A percentile compares a stretch with the other conserved stretches of the same genome.
Conservation (phyloP, 257 asterid species). For the Jaltomata sinuosa region DNA sequence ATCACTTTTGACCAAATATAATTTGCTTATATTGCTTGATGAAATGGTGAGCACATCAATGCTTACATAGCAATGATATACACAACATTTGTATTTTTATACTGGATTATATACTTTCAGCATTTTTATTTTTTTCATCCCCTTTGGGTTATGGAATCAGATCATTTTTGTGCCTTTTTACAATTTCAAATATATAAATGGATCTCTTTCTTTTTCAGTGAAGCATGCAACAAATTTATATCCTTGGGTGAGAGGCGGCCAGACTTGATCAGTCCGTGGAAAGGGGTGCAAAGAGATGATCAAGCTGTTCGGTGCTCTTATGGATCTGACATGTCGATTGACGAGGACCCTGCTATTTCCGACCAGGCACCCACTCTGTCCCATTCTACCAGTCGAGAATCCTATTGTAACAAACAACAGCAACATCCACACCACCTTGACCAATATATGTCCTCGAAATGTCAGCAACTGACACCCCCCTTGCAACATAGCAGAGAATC, state of each 20-base stretch:
- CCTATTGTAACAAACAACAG: not conserved
- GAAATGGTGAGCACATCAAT: not conserved
- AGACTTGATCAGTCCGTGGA: constrained; percentile 49
- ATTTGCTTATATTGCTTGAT: not conserved
- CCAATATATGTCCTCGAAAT: not conserved
- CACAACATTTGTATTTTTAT: not conserved
- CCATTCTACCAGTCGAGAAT: constrained; percentile 8
- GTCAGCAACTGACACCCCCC: constrained; percentile 1
- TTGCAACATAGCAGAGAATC: constrained; percentile 16
- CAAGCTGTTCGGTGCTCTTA: constrained; percentile 48
- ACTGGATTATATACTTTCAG: not conserved
- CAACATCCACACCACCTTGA: not conserved
- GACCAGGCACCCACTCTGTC: constrained; percentile 3
- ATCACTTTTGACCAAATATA: not conserved
- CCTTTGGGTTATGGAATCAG: not conserved
- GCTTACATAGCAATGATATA: not conserved
- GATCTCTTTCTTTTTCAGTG: constrained; percentile 27
- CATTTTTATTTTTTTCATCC: not conserved
- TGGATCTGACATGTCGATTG: constrained; percentile 42
- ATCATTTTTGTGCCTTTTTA: not conserved
- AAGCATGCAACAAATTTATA: constrained; percentile 64
- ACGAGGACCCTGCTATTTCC: constrained; percentile 26
- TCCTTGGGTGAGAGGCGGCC: constrained; percentile 54
- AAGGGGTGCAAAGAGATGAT: constrained; percentile 29
- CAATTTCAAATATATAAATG: not conserved